Evolutionary conservation across 2,329 filamentous ascomycete species (phyloP), one percentile per base, ranked within the genome.

Genomic region (Dichotomopilus funicola): DNA sequence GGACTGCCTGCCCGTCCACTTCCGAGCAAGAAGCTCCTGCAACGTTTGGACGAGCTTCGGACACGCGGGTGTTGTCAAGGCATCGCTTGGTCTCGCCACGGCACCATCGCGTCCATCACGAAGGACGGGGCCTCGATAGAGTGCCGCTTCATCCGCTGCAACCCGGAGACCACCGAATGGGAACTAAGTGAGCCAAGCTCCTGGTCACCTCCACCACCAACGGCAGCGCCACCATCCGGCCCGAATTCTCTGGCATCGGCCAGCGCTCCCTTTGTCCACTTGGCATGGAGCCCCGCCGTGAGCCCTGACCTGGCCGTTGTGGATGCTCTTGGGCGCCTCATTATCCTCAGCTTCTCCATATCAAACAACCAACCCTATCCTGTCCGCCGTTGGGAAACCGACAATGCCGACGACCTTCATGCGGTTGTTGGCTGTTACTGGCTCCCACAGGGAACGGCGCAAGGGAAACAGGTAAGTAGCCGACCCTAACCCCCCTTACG

Each of bases 11-110:
- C 75, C 6, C 70, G 76, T 4, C 58, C 61, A 9, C 75, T 80
- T 35, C 75, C 79, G 10, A 77, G 81, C 53, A 89, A 87, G 69
- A 82, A 86, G 54, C 78, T 95, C 19, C 79, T 83, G 37, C 81
- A 86, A 65, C 81, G 88, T 54, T 71, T 96, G 40, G 88, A 94
- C 68, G 88, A 95, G 65, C 76, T 94, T 63, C 83, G 87, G 61
- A 75, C 79, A 56, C 81, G 81, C 56, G 90, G 90, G 12, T 94
- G 88, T 69, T 89, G 86, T 76, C 87, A 91, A 68, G 83, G 83
- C 61, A 80, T 96, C 53, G 85, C 88, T 35, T 97, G 92, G 91
- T 96, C 92, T 9, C 91, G 86, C 64, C 81, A 84, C 58, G 92
- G 92, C 44, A 90, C 86, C 57, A 89, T 97, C 62, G 91, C 91